Conservation (phyloP, 192 early-diverging fungal genomes). For the Backusella australiensis region DNA sequence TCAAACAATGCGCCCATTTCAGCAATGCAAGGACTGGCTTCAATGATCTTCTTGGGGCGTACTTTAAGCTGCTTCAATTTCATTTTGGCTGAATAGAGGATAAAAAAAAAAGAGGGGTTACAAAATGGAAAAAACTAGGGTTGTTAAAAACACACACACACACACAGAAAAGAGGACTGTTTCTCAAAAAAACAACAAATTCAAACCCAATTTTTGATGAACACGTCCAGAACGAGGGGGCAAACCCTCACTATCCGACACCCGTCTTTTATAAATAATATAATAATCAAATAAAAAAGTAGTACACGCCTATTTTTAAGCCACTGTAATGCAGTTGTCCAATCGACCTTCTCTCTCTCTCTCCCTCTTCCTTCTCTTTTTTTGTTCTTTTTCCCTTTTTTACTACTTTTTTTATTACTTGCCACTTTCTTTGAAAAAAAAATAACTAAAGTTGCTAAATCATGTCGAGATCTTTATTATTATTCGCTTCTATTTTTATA, state of each 20-base stretch:
- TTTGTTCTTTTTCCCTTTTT: slow-evolving; percentile 10
- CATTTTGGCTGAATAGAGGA: slow-evolving; percentile 28
- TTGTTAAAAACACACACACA: background rate
- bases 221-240: background rate
- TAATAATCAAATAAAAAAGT: background rate
- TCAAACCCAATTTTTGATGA: background rate
- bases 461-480: background rate
- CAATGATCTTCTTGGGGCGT: slow-evolving; percentile 51
- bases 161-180: background rate
- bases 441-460: background rate
- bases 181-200: background rate
- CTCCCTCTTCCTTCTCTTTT: background rate
- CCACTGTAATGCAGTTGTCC: background rate
- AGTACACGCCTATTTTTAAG: background rate
- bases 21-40: slow-evolving; percentile 51
- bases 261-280: background rate
- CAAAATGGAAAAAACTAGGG: slow-evolving; percentile 10
- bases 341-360: background rate
- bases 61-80: slow-evolving; percentile 61
- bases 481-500: background rate
- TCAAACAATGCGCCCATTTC: slow-evolving; percentile 62
- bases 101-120: background rate
- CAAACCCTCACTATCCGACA: background rate
- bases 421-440: background rate
- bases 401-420: background rate